phyloP scores from a whole-genome alignment of 2,329 filamentous ascomycete genomes.

The Fusarium mangiferae region DNA sequence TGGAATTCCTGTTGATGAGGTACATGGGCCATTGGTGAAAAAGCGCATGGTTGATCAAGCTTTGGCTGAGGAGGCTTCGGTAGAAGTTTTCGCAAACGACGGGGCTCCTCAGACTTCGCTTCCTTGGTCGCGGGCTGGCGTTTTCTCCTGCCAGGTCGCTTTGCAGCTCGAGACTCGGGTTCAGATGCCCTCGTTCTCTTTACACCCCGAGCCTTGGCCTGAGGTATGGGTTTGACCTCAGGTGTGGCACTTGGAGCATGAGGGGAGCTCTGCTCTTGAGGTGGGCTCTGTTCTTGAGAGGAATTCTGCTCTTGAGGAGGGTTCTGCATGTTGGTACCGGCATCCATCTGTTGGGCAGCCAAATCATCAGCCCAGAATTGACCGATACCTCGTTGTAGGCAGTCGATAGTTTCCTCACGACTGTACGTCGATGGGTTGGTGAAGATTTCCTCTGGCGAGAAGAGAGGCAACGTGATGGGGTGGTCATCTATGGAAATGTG shows the following conservation, averaged over 20 bases:
- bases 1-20: too few species aligned
- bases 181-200: neutral
- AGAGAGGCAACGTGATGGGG: neutral
- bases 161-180: neutral
- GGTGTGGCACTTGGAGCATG: neutral
- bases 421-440: neutral
- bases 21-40: too few species aligned
- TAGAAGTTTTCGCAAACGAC: neutral
- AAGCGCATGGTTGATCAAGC: too few species aligned
- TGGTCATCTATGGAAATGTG: too few species aligned
- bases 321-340: neutral
- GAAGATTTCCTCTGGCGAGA: neutral
- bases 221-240: neutral
- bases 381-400: neutral
- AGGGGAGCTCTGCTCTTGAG: neutral
- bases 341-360: neutral
- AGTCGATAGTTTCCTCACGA: neutral
- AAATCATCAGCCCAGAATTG: neutral
- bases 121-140: neutral
- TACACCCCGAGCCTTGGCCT: neutral
- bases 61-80: neutral
- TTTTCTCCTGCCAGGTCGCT: neutral
- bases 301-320: neutral
- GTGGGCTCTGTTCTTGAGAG: neutral
- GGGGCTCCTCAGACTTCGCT: neutral